Evolutionary conservation across 768 basidiomycete species (phyloP), one percentile per base, ranked within the genome.

Genomic region (Mycena maculata): DNA sequence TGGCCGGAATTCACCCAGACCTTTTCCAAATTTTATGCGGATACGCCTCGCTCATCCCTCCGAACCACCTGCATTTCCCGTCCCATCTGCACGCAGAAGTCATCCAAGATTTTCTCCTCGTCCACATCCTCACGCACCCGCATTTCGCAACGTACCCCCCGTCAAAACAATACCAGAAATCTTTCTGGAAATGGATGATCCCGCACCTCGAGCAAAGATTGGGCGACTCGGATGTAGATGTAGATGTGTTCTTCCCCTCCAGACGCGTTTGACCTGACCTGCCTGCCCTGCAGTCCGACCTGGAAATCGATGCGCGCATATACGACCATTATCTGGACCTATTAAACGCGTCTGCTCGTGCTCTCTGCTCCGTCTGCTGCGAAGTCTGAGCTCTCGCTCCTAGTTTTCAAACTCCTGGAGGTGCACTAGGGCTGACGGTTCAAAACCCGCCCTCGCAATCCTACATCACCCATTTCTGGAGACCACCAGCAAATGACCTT

Each of bases 131-230:
- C 20, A 71, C 84, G 10, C 83, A 84, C 70, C 66, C 76, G 9
- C 90, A 91, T 72, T 84, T 92, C 42, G 70, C 76, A 55, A 71
- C 72, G 28, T 92, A 89, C 71, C 86, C 92, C 5, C 91, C 92
- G 0, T 90, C 92, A 0, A 66, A 70, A 20, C 81, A 86, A 68
- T 92, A 90, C 68, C 91, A 91, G 67, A 79, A 79, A 52, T 65
- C 74, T 3, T 94, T 93, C 74, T 94, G 92, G 92, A 94, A 93
- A 77, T 90, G 89, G 86, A 82, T 80, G 1, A 85, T 93, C 22
- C 72, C 75, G 23, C 74, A 81, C 39, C 78, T 94, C 39, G 92
- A 93, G 76, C 72, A 71, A 15, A 60, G 84, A 65, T 60, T 73
- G 50, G 60, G 70, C n/a, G 85, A 90, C 83, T 89, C 84, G 82